Conservation (phyloP, 2,329 filamentous ascomycete species). For the Penicillium sp. region DNA sequence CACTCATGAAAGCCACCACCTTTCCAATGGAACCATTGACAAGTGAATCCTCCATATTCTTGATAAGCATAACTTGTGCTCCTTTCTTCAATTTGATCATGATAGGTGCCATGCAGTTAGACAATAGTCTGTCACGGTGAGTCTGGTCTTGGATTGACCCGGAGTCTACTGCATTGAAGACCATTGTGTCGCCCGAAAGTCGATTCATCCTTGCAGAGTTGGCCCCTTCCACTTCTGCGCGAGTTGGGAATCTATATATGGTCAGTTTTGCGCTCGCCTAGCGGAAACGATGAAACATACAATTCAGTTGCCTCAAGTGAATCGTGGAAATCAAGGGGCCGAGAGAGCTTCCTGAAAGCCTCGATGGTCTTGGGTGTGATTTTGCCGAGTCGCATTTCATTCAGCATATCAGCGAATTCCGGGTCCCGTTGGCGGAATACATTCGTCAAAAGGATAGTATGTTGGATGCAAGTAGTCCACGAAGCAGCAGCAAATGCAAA, state of each 20-base stretch:
- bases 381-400: constrained; percentile 91
- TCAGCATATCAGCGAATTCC: constrained; percentile 90
- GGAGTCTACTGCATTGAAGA: constrained; percentile 73
- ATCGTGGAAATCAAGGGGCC: constrained; percentile 73
- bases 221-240: constrained; percentile 83
- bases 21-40: constrained; percentile 94
- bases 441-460: constrained; percentile 92
- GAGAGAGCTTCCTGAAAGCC: constrained; percentile 72
- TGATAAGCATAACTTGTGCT: constrained; percentile 99
- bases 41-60: constrained; percentile 91
- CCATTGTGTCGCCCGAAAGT: constrained; percentile 67
- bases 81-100: constrained; percentile 80
- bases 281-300: constrained; percentile 40
- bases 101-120: constrained; percentile 92
- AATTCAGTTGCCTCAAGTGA: constrained; percentile 82
- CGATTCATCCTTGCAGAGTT: constrained; percentile 74
- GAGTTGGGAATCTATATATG: constrained; percentile 72
- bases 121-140: constrained; percentile 73
- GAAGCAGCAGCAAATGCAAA: constrained; percentile 93
- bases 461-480: constrained; percentile 89
- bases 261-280: constrained; percentile 22
- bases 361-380: constrained; percentile 75
- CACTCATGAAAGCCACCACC: constrained; percentile 77
- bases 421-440: constrained; percentile 94
- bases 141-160: constrained; percentile 67